Conservation (phyloP, 2,329 filamentous ascomycete genomes). For the Dendryphion nanum region DNA sequence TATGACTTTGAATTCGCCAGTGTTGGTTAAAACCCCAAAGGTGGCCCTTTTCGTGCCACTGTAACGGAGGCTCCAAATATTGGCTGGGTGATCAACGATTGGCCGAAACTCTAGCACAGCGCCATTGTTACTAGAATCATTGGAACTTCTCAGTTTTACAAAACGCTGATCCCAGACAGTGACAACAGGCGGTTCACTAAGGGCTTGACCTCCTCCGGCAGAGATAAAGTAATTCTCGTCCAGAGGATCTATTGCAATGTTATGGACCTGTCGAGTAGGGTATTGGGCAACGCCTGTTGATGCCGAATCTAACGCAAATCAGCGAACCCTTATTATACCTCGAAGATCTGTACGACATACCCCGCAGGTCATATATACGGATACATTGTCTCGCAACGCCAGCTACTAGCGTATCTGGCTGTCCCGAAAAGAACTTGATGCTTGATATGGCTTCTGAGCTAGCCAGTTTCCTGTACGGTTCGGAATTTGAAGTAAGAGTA, state of each 20-base stretch:
- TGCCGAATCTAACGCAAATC: slow-evolving; percentile 32
- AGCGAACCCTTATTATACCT: slow-evolving; percentile 7
- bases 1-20: slow-evolving; percentile 58
- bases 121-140: slow-evolving; percentile 54
- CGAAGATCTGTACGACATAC: slow-evolving; percentile 48
- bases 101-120: slow-evolving; percentile 59
- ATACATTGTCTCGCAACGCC: slow-evolving; percentile 75
- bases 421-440: slow-evolving; percentile 77
- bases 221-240: slow-evolving; percentile 85
- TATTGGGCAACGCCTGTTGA: slow-evolving; percentile 49
- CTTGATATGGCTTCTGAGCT: slow-evolving; percentile 73
- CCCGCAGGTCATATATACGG: slow-evolving; percentile 75
- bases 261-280: slow-evolving; percentile 61
- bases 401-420: slow-evolving; percentile 71
- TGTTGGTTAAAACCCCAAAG: slow-evolving; percentile 59
- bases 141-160: slow-evolving; percentile 29
- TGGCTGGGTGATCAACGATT: slow-evolving; percentile 51
- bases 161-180: slow-evolving; percentile 75
- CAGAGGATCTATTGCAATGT: slow-evolving; percentile 72
- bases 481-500: slow-evolving; percentile 53
- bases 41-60: slow-evolving; percentile 58
- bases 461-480: slow-evolving; percentile 56
- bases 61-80: slow-evolving; percentile 63
- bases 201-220: slow-evolving; percentile 68
- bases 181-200: slow-evolving; percentile 70